Percentiles rank a stretch among this genome's conserved stretches.
phyloP scores from a whole-genome alignment of 75 land plant species.

The Cryptomeria japonica region DNA sequence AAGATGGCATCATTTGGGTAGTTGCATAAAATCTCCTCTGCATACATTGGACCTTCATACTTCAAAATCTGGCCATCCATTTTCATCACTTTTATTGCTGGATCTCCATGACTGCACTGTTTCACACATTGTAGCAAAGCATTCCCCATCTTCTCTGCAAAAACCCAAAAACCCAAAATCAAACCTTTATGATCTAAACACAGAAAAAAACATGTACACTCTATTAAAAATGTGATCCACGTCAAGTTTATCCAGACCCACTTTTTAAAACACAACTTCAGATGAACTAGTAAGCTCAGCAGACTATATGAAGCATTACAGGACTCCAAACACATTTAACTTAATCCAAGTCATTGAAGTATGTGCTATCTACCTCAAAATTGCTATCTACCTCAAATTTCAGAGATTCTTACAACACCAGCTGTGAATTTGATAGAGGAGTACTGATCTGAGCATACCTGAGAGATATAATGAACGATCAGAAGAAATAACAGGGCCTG shows the following conservation, averaged over 20 bases:
- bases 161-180: background rate
- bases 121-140: background rate
- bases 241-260: too few species aligned
- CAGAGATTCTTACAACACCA: too few species aligned
- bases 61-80: constrained; percentile 1
- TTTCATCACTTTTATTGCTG: background rate
- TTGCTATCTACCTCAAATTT: too few species aligned
- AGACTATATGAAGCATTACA: too few species aligned
- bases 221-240: too few species aligned
- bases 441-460: background rate
- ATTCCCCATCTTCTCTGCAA: background rate
- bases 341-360: too few species aligned
- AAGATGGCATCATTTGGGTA: constrained; percentile 1
- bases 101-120: background rate
- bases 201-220: too few species aligned
- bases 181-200: background rate
- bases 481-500: background rate
- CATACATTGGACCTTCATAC: constrained; percentile 2
- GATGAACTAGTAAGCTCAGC: too few species aligned
- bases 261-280: too few species aligned
- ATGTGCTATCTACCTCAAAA: too few species aligned
- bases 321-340: too few species aligned
- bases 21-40: constrained; percentile 11
- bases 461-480: background rate
- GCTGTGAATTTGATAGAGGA: background rate